These are phyloP conservation scores for Colletotrichum limetticola DNA, from an alignment of 2,329 filamentous ascomycete species.

Conservation along the genomic window DNA sequence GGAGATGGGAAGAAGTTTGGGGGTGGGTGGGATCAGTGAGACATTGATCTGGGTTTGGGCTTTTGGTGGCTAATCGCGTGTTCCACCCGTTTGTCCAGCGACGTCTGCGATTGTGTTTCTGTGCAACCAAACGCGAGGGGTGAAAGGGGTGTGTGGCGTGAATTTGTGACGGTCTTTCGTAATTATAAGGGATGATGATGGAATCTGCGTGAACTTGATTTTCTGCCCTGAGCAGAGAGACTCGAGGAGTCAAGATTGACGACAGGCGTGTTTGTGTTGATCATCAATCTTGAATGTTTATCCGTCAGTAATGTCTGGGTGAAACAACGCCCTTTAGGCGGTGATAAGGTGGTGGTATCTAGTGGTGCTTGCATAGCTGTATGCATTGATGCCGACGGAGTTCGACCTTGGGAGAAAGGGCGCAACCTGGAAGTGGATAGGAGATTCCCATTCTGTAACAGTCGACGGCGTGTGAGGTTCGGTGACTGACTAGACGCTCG, in stretches of 20 bases:
- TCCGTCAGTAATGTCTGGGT: neutral
- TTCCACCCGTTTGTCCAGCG: neutral
- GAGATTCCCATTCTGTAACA: too few species aligned
- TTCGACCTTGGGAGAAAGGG: too few species aligned
- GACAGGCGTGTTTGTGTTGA: neutral
- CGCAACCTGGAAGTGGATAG: too few species aligned
- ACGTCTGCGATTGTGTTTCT: neutral
- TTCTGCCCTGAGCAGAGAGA: neutral
- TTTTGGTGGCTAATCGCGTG: neutral
- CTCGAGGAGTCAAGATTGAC: neutral
- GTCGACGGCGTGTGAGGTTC: neutral
- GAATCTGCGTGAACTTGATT: neutral
- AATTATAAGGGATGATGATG: conserved; percentile 2
- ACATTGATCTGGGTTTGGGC: neutral
- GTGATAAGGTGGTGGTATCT: too few species aligned
- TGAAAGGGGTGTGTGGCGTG: neutral
- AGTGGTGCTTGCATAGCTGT: too few species aligned
- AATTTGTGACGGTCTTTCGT: neutral
- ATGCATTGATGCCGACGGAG: too few species aligned
- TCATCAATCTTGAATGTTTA: too few species aligned
- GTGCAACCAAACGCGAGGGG: neutral
- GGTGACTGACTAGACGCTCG: neutral
- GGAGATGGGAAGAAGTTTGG: neutral
- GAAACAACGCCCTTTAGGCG: neutral
- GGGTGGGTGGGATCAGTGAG: too few species aligned